Percentiles rank a stretch among this genome's conserved stretches.
These are phyloP conservation scores for Lactifluus rugatus DNA, from an alignment of 768 basidiomycete species.

Conservation along the genomic window DNA sequence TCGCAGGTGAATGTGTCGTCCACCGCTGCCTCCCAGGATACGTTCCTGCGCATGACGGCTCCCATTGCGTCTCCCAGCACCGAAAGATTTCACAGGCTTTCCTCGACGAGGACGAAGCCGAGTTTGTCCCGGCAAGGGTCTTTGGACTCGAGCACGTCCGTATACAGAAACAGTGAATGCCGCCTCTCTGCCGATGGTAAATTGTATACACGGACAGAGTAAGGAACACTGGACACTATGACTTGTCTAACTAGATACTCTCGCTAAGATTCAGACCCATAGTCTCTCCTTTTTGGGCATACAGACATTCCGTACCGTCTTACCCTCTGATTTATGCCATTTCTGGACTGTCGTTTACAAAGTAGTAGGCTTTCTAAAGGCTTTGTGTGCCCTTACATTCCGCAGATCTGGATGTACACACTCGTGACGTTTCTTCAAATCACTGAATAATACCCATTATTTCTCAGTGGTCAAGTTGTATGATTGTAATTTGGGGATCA, in stretches of 20 bases:
- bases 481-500: not conserved
- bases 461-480: not conserved
- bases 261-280: not conserved
- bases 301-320: not conserved
- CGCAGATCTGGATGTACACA: too few species aligned
- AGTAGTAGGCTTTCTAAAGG: too few species aligned
- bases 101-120: not conserved
- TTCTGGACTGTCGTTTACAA: too few species aligned
- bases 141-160: constrained; percentile 24
- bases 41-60: constrained; percentile 16
- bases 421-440: not conserved
- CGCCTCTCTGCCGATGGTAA: not conserved
- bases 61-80: constrained; percentile 15
- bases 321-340: not conserved
- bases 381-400: too few species aligned
- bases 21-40: constrained; percentile 39
- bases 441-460: not conserved
- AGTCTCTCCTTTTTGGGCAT: not conserved
- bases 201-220: not conserved
- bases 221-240: not conserved
- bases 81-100: not conserved
- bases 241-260: not conserved
- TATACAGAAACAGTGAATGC: not conserved
- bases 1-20: constrained; percentile 34
- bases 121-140: constrained; percentile 4